A percentile compares a stretch with the other conserved stretches of the same genome.
Conservation (phyloP, 2,329 filamentous ascomycete species). For the Colletotrichum zoysiae region DNA sequence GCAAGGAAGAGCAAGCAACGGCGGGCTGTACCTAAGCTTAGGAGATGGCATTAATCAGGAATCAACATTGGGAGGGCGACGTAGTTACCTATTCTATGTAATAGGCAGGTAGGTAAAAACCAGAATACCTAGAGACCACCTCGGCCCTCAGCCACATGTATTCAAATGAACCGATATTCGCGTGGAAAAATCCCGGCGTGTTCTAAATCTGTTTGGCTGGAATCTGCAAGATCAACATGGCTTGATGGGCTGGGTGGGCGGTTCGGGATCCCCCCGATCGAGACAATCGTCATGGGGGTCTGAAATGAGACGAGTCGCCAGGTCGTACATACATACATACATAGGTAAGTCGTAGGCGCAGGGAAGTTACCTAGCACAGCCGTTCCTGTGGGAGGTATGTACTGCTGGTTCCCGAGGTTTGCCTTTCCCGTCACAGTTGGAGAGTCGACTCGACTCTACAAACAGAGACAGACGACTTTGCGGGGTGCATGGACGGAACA, state of each 20-base stretch:
- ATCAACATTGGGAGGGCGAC: slow-evolving; percentile 23
- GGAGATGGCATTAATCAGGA: slow-evolving; percentile 18
- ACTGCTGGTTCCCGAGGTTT: not conserved
- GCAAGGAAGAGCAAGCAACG: slow-evolving; percentile 1
- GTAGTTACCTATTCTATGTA: not conserved
- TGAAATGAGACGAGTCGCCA: slow-evolving; percentile 17
- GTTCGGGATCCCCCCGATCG: slow-evolving; percentile 14
- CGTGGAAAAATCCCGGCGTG: slow-evolving; percentile 32
- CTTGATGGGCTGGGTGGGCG: slow-evolving; percentile 25
- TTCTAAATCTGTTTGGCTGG: slow-evolving; percentile 37
- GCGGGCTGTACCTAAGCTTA: slow-evolving; percentile 11
- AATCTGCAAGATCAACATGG: slow-evolving; percentile 4
- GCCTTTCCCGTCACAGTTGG: not conserved
- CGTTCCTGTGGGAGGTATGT: not conserved
- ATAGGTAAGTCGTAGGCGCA: slow-evolving; percentile 4
- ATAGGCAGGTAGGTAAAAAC: not conserved
- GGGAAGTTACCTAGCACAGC: slow-evolving; percentile 1
- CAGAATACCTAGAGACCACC: slow-evolving; percentile 1
- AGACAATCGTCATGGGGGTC: slow-evolving; percentile 26
- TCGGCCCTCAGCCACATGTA: slow-evolving; percentile 32
- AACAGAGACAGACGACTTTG: slow-evolving; percentile 20
- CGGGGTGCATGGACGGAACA: slow-evolving; percentile 39
- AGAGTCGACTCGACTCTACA: slow-evolving; percentile 22
- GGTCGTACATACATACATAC: too few species aligned
- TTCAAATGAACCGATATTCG: slow-evolving; percentile 27